Percentiles rank a stretch among this genome's conserved stretches.
phyloP scores from a whole-genome alignment of 495 filamentous ascomycete genomes.

The Hypoxylon cercidicola region DNA sequence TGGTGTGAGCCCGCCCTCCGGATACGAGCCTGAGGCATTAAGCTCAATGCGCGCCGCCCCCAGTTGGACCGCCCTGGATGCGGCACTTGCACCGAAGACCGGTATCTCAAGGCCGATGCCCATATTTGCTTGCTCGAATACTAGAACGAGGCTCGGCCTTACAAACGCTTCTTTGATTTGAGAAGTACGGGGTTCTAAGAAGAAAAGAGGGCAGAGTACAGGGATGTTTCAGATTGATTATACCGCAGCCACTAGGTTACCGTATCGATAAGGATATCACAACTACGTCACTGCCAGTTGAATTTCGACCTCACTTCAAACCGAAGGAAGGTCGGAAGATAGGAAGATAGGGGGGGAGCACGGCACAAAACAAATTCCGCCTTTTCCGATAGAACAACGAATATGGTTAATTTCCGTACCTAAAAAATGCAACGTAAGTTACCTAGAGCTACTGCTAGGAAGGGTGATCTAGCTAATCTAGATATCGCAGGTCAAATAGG shows the following conservation, averaged over 20 bases:
- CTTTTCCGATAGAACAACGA: too few relatives aligned
- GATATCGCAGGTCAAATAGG: too few relatives aligned
- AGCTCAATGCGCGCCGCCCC: constrained; percentile 55
- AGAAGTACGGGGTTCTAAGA: neutral
- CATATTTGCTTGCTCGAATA: constrained; percentile 6
- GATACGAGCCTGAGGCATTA: constrained; percentile 54
- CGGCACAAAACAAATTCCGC: too few relatives aligned
- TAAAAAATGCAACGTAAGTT: too few relatives aligned
- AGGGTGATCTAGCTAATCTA: too few relatives aligned
- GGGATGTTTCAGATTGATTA: neutral
- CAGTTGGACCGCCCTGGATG: constrained; percentile 30
- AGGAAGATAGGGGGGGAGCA: too few relatives aligned
- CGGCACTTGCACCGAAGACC: constrained; percentile 50
- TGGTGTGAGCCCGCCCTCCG: constrained; percentile 53
- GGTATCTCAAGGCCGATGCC: constrained; percentile 52
- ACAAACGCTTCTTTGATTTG: neutral
- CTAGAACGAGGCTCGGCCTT: neutral
- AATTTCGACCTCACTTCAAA: too few relatives aligned
- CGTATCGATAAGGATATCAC: neutral
- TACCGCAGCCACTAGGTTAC: neutral
- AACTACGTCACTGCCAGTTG: too few relatives aligned
- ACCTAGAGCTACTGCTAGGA: too few relatives aligned
- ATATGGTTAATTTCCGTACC: too few relatives aligned
- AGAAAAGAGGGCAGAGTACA: neutral
- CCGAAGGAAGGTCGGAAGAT: too few relatives aligned